Conservation (phyloP, 805 yeast genomes). For the Myxozyma neotropica region DNA sequence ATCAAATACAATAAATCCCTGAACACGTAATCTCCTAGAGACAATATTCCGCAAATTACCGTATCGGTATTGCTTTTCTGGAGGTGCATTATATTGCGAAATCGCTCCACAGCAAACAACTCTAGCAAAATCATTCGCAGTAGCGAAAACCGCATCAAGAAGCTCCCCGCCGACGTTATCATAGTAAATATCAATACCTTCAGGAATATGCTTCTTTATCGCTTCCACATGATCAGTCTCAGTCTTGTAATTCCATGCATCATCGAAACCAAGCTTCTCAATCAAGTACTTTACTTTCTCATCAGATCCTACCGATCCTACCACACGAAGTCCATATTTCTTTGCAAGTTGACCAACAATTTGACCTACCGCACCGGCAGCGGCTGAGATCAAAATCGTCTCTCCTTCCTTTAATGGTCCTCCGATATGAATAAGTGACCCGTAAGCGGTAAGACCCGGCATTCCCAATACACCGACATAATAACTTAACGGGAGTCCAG, state of each 20-base stretch:
- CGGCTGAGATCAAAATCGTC: constrained; percentile 60
- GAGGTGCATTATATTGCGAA: constrained; percentile 55
- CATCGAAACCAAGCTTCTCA: constrained; percentile 55
- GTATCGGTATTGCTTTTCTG: constrained; percentile 42
- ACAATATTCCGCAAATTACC: constrained; percentile 50
- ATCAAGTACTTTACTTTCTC: constrained; percentile 59
- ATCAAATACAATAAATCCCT: constrained; percentile 59
- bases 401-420: constrained; percentile 48
- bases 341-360: constrained; percentile 60
- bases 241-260: constrained; percentile 57
- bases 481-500: constrained; percentile 39
- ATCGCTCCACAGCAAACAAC: constrained; percentile 67
- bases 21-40: constrained; percentile 53
- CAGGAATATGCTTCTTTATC: constrained; percentile 46
- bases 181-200: constrained; percentile 55
- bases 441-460: constrained; percentile 64
- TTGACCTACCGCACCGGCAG: constrained; percentile 76
- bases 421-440: constrained; percentile 55
- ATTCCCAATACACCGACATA: constrained; percentile 56
- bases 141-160: constrained; percentile 50
- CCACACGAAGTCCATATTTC: constrained; percentile 56
- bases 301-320: constrained; percentile 65
- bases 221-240: constrained; percentile 45
- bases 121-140: constrained; percentile 43
- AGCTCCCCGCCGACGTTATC: constrained; percentile 69